phyloP scores from a whole-genome alignment of 768 basidiomycete species.

The Pseudohyphozyma bogoriensis region DNA sequence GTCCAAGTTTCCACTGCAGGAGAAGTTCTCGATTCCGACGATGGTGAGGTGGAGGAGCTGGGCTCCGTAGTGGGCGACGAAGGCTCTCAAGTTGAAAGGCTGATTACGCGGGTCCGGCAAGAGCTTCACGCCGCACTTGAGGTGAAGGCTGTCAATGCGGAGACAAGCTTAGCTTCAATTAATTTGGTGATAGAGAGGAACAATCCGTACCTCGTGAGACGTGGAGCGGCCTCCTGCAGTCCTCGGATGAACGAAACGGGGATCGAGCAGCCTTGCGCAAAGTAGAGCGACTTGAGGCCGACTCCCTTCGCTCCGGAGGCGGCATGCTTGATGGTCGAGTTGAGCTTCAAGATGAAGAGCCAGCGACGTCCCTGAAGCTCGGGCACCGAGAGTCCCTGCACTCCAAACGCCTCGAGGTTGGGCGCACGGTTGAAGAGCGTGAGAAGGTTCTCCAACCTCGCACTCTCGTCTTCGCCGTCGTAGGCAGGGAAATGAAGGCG shows the following conservation, averaged over 20 bases:
- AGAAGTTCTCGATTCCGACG: slow-evolving; percentile 4
- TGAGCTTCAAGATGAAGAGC: slow-evolving; percentile 7
- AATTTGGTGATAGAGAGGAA: background rate
- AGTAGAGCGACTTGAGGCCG: slow-evolving; percentile 5
- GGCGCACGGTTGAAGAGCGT: slow-evolving; percentile 6
- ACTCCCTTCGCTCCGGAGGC: background rate
- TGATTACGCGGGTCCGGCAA: background rate
- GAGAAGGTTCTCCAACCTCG: slow-evolving; percentile 1
- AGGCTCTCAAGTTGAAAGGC: slow-evolving; percentile 8
- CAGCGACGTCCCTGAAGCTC: slow-evolving; percentile 2
- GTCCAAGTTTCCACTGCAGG: background rate
- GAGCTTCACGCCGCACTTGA: slow-evolving; percentile 4
- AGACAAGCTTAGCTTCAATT: background rate
- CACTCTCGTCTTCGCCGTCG: background rate
- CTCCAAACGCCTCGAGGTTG: slow-evolving; percentile 5
- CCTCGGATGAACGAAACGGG: slow-evolving; percentile 1
- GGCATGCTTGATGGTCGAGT: slow-evolving; percentile 3
- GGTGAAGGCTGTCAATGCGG: background rate
- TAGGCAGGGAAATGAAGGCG: background rate
- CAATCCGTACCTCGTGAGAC: background rate
- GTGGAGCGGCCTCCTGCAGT: background rate
- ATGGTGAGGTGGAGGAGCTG: slow-evolving; percentile 2
- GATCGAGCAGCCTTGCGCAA: background rate
- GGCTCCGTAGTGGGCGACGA: background rate
- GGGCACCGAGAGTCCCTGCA: background rate